Conservation (phyloP, 176 grass and related monocot genomes). For the Aegilops longissima region DNA sequence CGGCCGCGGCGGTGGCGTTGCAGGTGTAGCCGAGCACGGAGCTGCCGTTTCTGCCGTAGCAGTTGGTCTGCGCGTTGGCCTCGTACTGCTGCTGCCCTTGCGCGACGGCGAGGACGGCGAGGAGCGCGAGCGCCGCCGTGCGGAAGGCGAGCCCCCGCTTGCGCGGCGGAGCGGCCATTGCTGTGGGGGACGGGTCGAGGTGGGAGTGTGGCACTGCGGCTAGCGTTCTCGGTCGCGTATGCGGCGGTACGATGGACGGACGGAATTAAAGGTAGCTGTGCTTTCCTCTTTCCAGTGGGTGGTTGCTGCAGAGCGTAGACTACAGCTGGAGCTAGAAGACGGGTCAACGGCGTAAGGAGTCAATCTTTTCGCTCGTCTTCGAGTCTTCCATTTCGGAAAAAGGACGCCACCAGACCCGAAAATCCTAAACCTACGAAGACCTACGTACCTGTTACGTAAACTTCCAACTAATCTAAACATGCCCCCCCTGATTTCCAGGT, state of each 20-base stretch:
- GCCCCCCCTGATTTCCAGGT: too few species aligned
- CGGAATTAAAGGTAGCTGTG: neutral
- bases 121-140: neutral
- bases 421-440: too few species aligned
- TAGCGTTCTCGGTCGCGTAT: neutral
- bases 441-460: too few species aligned
- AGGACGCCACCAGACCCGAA: neutral
- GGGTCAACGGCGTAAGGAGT: neutral
- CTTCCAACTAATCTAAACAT: too few species aligned
- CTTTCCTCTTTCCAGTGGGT: neutral
- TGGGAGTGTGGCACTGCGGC: neutral
- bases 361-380: neutral
- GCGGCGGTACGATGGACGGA: too few species aligned
- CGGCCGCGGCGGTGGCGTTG: neutral
- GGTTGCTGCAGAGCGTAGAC: neutral
- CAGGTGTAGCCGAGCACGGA: constrained; percentile 67
- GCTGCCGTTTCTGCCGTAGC: constrained; percentile 43
- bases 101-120: neutral
- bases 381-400: neutral
- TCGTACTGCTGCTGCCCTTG: constrained; percentile 53
- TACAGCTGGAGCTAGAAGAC: neutral
- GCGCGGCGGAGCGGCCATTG: neutral
- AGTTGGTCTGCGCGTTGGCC: constrained; percentile 34
- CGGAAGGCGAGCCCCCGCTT: neutral
- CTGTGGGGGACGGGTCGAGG: neutral